Base-by-base conservation (phyloP, 345 rosid species). In the Lepidium sativum region DNA sequence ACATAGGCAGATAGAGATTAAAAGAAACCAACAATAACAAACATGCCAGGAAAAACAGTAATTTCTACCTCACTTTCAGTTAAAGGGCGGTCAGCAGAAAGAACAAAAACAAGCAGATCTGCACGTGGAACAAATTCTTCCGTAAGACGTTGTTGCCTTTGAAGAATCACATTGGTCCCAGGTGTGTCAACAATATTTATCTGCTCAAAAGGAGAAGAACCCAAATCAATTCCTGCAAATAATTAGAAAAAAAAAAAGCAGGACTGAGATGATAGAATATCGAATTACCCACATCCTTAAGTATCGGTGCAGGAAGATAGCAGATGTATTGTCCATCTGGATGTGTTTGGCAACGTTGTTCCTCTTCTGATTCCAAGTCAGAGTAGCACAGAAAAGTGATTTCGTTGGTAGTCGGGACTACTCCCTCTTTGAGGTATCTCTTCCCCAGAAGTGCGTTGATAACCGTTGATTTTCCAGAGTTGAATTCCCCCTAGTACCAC, bases 121-220 rank as follows among this genome's bases (percentile, higher is more conserved):
- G 97, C 92, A 67, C 85, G 92, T 70, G 96, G 97, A 52, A 89
- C 86, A 76, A 89, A 94, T 74, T 94, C 99, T 81, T 94, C 99
- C 10, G 99, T 87, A 13, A 94, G 85, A 47, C 90, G 85, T 53
- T 94, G 97, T 71, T 94, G 97, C 75, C 99, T 81, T 80, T 87
- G 92, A 53, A 94, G 96, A 77, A 94, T 90, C 66, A 90, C 99
- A 80, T 94, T 94, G 55, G 96, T 94, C 64, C 96, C 96, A 29
- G 97, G 97, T 13, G 99, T 89, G 73, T 94, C 95, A 55, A 90
- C 96, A 49, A 94, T 86, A 58, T 70, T 84, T 79, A 94, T 86
- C 99, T 94, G 92, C 67, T 71, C 66, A 18, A 66, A 77, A 71
- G 32, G 35, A 57, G 18, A 67, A 49, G 39, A 41, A 48, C 48